Evolutionary conservation across 1,284 basidiomycete species (phyloP).

Genomic region (Austroboletus novae-zelandiae): DNA sequence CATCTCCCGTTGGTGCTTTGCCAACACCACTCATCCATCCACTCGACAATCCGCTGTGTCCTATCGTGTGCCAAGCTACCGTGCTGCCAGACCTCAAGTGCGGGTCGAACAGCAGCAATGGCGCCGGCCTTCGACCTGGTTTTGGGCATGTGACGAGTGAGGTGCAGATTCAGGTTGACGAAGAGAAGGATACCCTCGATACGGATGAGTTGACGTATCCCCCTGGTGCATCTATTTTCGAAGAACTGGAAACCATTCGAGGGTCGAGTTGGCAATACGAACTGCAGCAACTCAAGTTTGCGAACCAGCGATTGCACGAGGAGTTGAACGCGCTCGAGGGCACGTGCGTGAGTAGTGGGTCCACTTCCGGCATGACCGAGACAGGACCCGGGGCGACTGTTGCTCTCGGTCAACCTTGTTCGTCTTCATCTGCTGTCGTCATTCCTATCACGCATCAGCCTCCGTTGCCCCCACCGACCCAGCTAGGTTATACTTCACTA

Average conservation of each 20-base stretch:
- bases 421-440: neutral
- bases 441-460: neutral
- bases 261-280: slow-evolving; percentile 91
- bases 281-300: slow-evolving; percentile 78
- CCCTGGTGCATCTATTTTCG: slow-evolving; percentile 57
- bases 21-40: slow-evolving; percentile 13
- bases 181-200: neutral
- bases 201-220: slow-evolving; percentile 24
- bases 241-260: slow-evolving; percentile 64
- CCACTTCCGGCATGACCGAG: neutral
- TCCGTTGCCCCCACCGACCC: slow-evolving; percentile 1
- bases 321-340: slow-evolving; percentile 61
- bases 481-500: slow-evolving; percentile 3
- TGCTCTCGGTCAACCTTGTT: neutral
- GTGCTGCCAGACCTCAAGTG: slow-evolving; percentile 14
- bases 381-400: neutral
- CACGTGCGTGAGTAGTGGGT: slow-evolving; percentile 4
- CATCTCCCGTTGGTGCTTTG: neutral
- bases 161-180: neutral
- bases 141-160: neutral
- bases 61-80: slow-evolving; percentile 34
- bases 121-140: neutral
- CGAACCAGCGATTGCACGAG: slow-evolving; percentile 70
- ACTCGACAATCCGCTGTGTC: slow-evolving; percentile 20
- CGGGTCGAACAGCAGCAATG: neutral